Percentiles rank a stretch among this genome's conserved stretches.
Evolutionary conservation across 1,284 basidiomycete genomes (phyloP).

Genomic region (Pisolithus thermaeus): DNA sequence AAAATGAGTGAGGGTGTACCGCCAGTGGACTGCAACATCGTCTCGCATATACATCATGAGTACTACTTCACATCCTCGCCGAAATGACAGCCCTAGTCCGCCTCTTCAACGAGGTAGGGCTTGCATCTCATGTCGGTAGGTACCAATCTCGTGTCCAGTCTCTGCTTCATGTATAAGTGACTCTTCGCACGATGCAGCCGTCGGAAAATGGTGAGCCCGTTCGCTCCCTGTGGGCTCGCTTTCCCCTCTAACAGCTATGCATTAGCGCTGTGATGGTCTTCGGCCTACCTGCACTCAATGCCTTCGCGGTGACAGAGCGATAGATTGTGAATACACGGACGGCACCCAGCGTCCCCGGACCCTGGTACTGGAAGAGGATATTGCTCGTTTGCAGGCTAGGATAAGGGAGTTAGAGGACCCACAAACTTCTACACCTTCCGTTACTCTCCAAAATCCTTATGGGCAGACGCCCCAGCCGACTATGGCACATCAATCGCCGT

Average conservation of each 20-base stretch:
- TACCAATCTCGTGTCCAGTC: too few species aligned
- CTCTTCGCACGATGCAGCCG: slow-evolving; percentile 19
- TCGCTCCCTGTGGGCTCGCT: not conserved
- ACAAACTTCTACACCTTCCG: slow-evolving; percentile 13
- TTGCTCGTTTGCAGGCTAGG: slow-evolving; percentile 30
- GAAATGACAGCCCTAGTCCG: not conserved
- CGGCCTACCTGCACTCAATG: slow-evolving; percentile 36
- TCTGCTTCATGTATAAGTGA: not conserved
- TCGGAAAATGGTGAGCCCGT: slow-evolving; percentile 32
- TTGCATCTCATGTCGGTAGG: slow-evolving; percentile 26
- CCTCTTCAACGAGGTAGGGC: slow-evolving; percentile 27
- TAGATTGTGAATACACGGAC: slow-evolving; percentile 40
- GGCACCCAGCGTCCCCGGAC: slow-evolving; percentile 30
- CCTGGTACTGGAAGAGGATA: slow-evolving; percentile 33
- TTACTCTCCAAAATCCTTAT: slow-evolving; percentile 31
- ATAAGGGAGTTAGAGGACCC: slow-evolving; percentile 34
- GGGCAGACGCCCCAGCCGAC: not conserved
- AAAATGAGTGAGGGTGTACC: not conserved
- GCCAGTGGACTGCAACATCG: not conserved
- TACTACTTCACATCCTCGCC: slow-evolving; percentile 1
- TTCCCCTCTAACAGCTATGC: not conserved
- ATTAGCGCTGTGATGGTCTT: slow-evolving; percentile 37
- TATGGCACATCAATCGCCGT: not conserved
- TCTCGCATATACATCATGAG: not conserved
- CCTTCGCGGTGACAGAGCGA: slow-evolving; percentile 26